A percentile compares a stretch with the other conserved stretches of the same genome.
These are phyloP conservation scores for Chalciporus piperatus DNA, from an alignment of 768 basidiomycete genomes.

Conservation along the genomic window DNA sequence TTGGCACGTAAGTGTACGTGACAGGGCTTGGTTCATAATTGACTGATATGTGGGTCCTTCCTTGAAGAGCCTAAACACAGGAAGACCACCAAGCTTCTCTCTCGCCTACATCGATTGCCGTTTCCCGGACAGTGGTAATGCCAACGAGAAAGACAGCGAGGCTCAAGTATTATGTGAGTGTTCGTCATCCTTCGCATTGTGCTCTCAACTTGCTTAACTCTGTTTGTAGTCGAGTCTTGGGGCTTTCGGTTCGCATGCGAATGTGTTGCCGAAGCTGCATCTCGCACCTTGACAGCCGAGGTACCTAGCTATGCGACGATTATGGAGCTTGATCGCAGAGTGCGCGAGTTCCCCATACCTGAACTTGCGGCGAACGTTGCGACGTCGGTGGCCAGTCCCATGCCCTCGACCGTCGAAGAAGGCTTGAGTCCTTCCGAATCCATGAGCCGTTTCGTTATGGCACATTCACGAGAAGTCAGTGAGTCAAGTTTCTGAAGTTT, in stretches of 20 bases:
- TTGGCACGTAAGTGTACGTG: conserved; percentile 52
- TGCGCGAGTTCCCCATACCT: conserved; percentile 62
- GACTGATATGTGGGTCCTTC: conserved; percentile 9
- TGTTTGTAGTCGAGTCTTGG: conserved; percentile 53
- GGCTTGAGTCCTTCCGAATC: conserved; percentile 20
- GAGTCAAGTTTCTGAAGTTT: conserved; percentile 14
- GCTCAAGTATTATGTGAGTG: conserved; percentile 25
- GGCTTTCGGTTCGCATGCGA: conserved; percentile 62
- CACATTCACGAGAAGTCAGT: conserved; percentile 37
- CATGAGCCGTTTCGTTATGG: conserved; percentile 40
- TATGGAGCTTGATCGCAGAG: conserved; percentile 65
- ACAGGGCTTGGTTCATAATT: background rate
- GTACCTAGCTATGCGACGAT: conserved; percentile 62
- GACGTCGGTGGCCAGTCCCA: conserved; percentile 30
- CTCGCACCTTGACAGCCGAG: conserved; percentile 60
- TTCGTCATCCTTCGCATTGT: conserved; percentile 1
- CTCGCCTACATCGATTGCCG: conserved; percentile 66
- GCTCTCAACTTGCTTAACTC: background rate
- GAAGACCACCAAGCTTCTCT: conserved; percentile 67
- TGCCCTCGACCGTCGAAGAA: conserved; percentile 15
- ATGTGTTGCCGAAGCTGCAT: conserved; percentile 60
- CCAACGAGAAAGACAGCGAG: conserved; percentile 21
- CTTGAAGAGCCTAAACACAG: conserved; percentile 61
- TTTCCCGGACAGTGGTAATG: conserved; percentile 41
- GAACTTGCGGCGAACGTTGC: conserved; percentile 40